Evolutionary conservation across 306 rosid genomes (phyloP), one percentile per base, ranked within the genome.

Genomic region (Lablab purpureus): DNA sequence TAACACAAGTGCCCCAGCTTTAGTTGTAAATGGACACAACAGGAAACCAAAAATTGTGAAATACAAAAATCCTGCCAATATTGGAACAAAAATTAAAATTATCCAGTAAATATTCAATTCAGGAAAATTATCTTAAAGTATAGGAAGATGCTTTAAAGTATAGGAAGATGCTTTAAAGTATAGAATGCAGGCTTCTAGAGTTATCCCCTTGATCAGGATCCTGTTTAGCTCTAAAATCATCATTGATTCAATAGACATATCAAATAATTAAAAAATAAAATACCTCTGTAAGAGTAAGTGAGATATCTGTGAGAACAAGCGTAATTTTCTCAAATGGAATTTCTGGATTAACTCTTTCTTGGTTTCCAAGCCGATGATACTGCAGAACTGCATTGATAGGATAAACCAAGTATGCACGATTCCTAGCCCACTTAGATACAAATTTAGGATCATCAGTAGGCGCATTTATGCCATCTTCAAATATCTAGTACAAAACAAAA

Each of bases 331-430:
- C 98, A 79, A 85, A 93, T 15, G 98, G 99, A 89, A 93, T 85
- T 69, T 93, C 91, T 0, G 96, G 91, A 83, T 93, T 88, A 82
- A 76, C 87, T 84, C 88, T 87, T 83, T 95, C 99, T 84, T 91
- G 94, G 73, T 95, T 87, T 84, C 99, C 99, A 73, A 93, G 93
- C 76, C 99, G 99, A 80, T 93, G 98, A 88, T 95, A 95, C 71
- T 91, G 92, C 65, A 95, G 82, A 50, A 74, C 84, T 80, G 97
- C 98, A 84, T 93, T 89, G 77, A 95, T 93, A 36, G 99, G 99
- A 85, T 92, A 90, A 65, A 93, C 94, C 91, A 95, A 59, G 80
- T 91, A 95, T 3, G 88, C 80, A 62, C 93, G 93, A 82, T 90
- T 85, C 82, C 74, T 56, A 83, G 96, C 97, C 99, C 97, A 95